Percentiles rank a stretch among this genome's conserved stretches.
Conservation (phyloP, 305 asterid genomes). For the Solanum hybrid region DNA sequence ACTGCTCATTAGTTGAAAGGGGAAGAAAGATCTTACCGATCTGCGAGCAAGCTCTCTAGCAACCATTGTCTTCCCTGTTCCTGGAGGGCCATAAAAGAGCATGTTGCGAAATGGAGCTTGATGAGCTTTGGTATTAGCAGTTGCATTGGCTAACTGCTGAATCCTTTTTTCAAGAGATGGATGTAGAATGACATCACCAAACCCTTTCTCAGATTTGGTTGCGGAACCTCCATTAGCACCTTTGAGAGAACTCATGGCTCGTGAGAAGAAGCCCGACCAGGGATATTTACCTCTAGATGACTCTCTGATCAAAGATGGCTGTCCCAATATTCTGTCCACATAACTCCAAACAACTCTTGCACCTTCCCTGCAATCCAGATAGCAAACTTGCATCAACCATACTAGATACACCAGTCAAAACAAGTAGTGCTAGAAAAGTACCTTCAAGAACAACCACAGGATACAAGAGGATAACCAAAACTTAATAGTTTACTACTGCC, state of each 20-base stretch:
- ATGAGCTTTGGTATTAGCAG: constrained; percentile 85
- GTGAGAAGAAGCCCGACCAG: constrained; percentile 74
- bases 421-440: not conserved
- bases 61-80: constrained; percentile 98
- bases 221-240: constrained; percentile 32
- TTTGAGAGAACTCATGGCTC: constrained; percentile 33
- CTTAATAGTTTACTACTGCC: not conserved
- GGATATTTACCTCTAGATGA: constrained; percentile 96
- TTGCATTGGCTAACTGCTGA: constrained; percentile 75
- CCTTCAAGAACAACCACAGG: not conserved
- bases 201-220: constrained; percentile 45
- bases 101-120: constrained; percentile 95
- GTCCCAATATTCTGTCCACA: constrained; percentile 93
- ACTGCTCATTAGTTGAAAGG: not conserved
- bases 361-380: constrained; percentile 74
- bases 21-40: constrained; percentile 45
- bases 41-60: constrained; percentile 96
- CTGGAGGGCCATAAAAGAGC: constrained; percentile 97
- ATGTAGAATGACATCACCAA: constrained; percentile 80
- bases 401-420: not conserved
- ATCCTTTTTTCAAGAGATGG: constrained; percentile 90
- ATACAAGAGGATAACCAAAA: not conserved
- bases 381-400: constrained; percentile 2
- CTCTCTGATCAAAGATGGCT: constrained; percentile 91
- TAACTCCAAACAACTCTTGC: constrained; percentile 94